These are phyloP conservation scores for Evernia prunastri DNA, from an alignment of 495 filamentous ascomycete genomes.

Conservation along the genomic window DNA sequence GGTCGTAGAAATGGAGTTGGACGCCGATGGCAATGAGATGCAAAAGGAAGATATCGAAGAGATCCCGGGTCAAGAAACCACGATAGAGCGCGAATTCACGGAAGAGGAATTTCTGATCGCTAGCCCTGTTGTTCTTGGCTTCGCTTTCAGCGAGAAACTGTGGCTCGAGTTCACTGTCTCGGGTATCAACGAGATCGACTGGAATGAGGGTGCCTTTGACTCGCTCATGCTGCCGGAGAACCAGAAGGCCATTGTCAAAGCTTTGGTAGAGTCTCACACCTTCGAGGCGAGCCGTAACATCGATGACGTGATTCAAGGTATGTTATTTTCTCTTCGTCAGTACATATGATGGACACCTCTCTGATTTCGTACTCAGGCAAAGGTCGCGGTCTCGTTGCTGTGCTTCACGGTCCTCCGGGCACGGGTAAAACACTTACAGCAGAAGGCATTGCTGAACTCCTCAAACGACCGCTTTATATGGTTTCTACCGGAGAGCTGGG, in stretches of 20 bases:
- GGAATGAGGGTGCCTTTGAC: conserved; percentile 76
- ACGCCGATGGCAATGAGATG: conserved; percentile 57
- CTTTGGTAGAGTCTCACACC: conserved; percentile 73
- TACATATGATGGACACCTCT: conserved; percentile 51
- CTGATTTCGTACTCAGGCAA: conserved; percentile 67
- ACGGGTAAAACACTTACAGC: conserved; percentile 88
- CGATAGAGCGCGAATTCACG: conserved; percentile 53
- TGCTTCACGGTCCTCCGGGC: conserved; percentile 77
- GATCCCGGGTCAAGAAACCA: conserved; percentile 38
- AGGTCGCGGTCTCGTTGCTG: conserved; percentile 65
- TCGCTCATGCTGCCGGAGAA: conserved; percentile 67
- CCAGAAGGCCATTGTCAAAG: conserved; percentile 74
- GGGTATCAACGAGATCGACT: conserved; percentile 72
- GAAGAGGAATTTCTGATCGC: conserved; percentile 84
- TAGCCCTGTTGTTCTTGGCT: conserved; percentile 92
- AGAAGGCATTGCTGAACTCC: conserved; percentile 77
- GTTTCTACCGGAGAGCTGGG: conserved; percentile 78
- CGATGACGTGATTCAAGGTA: conserved; percentile 65
- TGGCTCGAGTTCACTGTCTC: conserved; percentile 90
- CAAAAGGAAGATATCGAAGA: conserved; percentile 58
- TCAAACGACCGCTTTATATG: conserved; percentile 79
- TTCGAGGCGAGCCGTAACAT: conserved; percentile 77
- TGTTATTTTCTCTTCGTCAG: conserved; percentile 48
- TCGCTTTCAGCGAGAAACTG: conserved; percentile 80
- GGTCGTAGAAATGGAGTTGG: conserved; percentile 55